Percentiles rank a stretch among this genome's conserved stretches.
Evolutionary conservation across 2,329 filamentous ascomycete genomes (phyloP).

Genomic region (Aureobasidium sp.): DNA sequence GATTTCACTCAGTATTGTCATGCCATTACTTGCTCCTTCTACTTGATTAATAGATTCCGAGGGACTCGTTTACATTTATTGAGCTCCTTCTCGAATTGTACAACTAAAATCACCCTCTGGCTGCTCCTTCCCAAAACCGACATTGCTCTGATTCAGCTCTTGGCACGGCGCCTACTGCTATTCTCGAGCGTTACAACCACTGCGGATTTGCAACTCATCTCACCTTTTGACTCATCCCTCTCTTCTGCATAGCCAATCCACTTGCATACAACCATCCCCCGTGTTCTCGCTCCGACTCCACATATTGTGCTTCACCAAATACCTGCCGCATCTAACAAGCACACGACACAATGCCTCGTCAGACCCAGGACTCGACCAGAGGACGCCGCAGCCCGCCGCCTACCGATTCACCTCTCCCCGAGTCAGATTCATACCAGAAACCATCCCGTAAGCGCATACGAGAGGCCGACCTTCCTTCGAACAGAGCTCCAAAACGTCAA

Average conservation of each 20-base stretch:
- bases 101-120: no score
- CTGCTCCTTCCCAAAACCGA: background rate
- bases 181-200: background rate
- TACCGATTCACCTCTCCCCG: conserved; percentile 1
- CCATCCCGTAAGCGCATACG: conserved; percentile 13
- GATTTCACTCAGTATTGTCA: background rate
- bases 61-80: background rate
- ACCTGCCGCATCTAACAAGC: background rate
- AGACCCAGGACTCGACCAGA: conserved; percentile 10
- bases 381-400: conserved; percentile 9
- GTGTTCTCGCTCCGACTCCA: background rate
- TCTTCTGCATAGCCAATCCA: background rate
- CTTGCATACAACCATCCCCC: background rate
- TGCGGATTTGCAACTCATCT: background rate
- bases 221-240: background rate
- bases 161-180: background rate
- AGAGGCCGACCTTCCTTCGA: conserved; percentile 11
- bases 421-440: conserved; percentile 4
- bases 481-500: conserved; percentile 11
- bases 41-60: background rate
- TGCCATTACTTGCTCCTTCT: background rate
- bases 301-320: background rate
- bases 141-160: background rate
- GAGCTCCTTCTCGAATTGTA: background rate
- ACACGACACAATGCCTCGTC: conserved; percentile 12